Evolutionary conservation across 176 grass and related monocot genomes (phyloP).

Genomic region (Zizania latifolia): DNA sequence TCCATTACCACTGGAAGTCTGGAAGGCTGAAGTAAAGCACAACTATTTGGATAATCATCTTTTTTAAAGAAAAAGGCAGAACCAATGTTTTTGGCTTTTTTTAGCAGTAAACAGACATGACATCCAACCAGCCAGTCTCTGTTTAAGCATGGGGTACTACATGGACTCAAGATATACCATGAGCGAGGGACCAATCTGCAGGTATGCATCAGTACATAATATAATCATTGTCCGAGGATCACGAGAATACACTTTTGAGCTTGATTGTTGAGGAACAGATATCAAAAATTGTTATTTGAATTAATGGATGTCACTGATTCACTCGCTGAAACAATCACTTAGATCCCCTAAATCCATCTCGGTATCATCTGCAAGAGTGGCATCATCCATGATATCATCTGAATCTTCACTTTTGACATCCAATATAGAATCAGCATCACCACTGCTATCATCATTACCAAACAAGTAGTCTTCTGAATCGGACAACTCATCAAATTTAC

Average conservation of each 20-base stretch:
- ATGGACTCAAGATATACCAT: neutral
- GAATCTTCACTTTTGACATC: slow-evolving; percentile 38
- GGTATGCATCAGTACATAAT: neutral
- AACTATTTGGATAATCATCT: neutral
- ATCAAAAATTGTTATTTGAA: neutral
- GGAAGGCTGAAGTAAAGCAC: neutral
- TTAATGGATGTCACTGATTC: slow-evolving; percentile 14
- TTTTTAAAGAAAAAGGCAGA: neutral
- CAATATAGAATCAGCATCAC: slow-evolving; percentile 23
- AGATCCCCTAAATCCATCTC: slow-evolving; percentile 57
- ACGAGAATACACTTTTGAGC: neutral
- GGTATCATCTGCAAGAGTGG: slow-evolving; percentile 37
- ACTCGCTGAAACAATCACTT: slow-evolving; percentile 33
- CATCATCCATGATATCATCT: slow-evolving; percentile 26
- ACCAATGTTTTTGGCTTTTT: neutral
- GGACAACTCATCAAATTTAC: slow-evolving; percentile 23
- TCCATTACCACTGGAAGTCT: neutral
- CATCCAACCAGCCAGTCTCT: neutral
- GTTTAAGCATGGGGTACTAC: slow-evolving; percentile 4
- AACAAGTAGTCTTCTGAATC: slow-evolving; percentile 40
- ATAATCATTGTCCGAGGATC: neutral
- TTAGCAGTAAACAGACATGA: neutral
- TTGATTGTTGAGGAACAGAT: neutral
- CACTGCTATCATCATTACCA: neutral
- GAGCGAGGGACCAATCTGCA: neutral